These are phyloP conservation scores for Pythium monospermum DNA, from an alignment of 352 stramenopile species.

Conservation along the genomic window DNA sequence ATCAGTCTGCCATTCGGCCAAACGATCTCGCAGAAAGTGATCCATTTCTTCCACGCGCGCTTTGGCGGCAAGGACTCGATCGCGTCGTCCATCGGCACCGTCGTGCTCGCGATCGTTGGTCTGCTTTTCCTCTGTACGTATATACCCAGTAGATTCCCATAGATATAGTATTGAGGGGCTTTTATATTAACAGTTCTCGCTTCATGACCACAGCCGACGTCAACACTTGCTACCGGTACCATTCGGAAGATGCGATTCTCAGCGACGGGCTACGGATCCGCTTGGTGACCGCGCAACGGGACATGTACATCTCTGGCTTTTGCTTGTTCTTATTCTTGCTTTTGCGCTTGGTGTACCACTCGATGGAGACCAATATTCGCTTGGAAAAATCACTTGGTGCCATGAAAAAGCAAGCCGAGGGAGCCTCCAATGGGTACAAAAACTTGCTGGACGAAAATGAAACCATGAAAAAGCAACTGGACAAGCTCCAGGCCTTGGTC, in stretches of 20 bases:
- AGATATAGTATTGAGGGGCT: too few relatives aligned
- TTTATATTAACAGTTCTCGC: background rate
- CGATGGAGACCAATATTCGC: conserved; percentile 58
- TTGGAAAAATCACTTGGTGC: conserved; percentile 65
- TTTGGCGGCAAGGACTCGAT: conserved; percentile 44
- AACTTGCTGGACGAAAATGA: conserved; percentile 68
- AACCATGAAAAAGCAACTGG: conserved; percentile 51
- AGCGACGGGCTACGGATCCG: conserved; percentile 79
- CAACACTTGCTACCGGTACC: conserved; percentile 63
- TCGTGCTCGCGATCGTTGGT: conserved; percentile 54
- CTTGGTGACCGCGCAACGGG: conserved; percentile 64
- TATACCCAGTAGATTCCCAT: background rate
- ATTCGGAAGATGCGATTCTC: conserved; percentile 42
- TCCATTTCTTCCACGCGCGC: conserved; percentile 48
- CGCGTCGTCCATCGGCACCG: conserved; percentile 33
- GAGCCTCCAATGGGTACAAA: conserved; percentile 58
- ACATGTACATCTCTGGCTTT: conserved; percentile 88
- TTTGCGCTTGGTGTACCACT: conserved; percentile 70
- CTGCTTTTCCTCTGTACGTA: conserved; percentile 75
- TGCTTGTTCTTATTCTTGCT: conserved; percentile 81
- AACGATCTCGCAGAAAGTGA: conserved; percentile 39
- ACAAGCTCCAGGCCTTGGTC: conserved; percentile 59
- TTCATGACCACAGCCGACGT: conserved; percentile 50
- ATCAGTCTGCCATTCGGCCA: conserved; percentile 60
- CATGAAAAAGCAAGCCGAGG: conserved; percentile 78